Conservation (phyloP, 23 red algal species). For the Chondrus crispus region DNA sequence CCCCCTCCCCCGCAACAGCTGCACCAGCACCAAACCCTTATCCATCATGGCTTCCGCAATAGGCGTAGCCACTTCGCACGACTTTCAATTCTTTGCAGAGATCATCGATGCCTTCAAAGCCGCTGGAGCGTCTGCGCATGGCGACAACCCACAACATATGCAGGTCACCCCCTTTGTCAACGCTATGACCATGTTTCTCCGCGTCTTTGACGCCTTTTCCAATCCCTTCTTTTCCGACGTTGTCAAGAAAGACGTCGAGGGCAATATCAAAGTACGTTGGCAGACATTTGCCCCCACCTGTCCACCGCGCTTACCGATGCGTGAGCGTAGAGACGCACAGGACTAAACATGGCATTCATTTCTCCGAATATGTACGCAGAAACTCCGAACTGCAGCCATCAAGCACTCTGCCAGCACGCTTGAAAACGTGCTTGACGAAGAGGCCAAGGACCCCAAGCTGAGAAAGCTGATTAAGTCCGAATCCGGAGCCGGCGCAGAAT, state of each 20-base stretch:
- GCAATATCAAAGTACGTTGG: conserved; percentile 49
- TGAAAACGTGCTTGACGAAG: conserved; percentile 36
- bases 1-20: not conserved
- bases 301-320: too few relatives aligned
- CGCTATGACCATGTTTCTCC: conserved; percentile 70
- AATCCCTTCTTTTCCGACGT: conserved; percentile 60
- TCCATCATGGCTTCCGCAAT: not conserved
- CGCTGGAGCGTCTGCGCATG: not conserved
- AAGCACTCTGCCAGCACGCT: conserved; percentile 18
- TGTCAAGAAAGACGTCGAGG: conserved; percentile 61
- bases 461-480: conserved; percentile 45
- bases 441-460: conserved; percentile 36
- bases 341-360: too few relatives aligned
- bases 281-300: not conserved
- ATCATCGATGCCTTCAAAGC: conserved; percentile 57
- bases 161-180: conserved; percentile 39
- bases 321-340: too few relatives aligned
- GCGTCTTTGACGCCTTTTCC: conserved; percentile 59
- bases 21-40: not conserved
- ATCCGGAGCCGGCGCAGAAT: conserved; percentile 1
- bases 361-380: too few relatives aligned
- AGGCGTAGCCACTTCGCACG: not conserved
- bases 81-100: conserved; percentile 41
- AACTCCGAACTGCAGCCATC: conserved; percentile 26
- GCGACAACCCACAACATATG: conserved; percentile 33